These are phyloP conservation scores for Cochlearia excelsa DNA, from an alignment of 345 rosid species.

Conservation along the genomic window DNA sequence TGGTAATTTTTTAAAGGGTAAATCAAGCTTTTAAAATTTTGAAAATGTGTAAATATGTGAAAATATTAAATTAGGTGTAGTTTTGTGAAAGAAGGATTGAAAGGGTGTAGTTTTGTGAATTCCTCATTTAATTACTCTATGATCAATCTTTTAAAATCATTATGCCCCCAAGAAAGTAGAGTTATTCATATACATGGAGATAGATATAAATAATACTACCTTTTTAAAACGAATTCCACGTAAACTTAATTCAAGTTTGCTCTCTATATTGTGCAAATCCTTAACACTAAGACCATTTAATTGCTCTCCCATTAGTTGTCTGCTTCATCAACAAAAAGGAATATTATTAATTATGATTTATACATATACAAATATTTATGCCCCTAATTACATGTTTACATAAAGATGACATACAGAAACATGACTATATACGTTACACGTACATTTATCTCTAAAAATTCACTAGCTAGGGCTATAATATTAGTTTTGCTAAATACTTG, in stretches of 20 bases:
- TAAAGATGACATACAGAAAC: background rate
- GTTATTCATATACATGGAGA: background rate
- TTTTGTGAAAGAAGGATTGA: no score
- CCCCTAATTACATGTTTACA: constrained; percentile 6
- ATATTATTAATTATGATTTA: background rate
- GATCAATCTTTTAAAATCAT: background rate
- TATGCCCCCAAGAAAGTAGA: background rate
- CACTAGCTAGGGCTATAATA: no score
- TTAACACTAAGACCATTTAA: constrained; percentile 51
- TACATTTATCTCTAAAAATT: no score
- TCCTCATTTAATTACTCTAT: background rate
- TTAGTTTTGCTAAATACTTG: no score
- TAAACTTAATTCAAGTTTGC: constrained; percentile 56
- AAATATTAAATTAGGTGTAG: no score
- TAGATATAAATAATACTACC: constrained; percentile 31
- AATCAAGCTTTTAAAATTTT: no score
- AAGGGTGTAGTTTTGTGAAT: no score
- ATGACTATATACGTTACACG: no score
- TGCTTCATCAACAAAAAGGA: constrained; percentile 24
- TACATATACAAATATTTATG: background rate
- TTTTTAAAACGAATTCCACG: constrained; percentile 56
- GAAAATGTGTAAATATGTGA: no score
- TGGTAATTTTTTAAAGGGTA: no score
- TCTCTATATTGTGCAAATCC: constrained; percentile 53
- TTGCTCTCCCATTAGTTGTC: constrained; percentile 48